Percentiles rank a stretch among this genome's conserved stretches.
Conservation (phyloP, 1,284 basidiomycete genomes). For the Ceraceosorus guamensis region DNA sequence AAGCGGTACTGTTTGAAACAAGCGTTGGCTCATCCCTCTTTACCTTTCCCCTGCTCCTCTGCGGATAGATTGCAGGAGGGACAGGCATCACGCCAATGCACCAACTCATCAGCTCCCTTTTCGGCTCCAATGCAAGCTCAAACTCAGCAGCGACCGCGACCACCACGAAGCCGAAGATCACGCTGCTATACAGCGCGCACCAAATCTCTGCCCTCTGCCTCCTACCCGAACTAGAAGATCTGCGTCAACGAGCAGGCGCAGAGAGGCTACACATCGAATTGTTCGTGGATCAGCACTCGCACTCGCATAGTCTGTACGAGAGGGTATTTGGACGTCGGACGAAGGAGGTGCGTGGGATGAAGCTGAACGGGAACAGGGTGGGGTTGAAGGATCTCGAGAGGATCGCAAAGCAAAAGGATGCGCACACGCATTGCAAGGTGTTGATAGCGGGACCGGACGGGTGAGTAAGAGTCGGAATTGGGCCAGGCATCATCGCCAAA, state of each 20-base stretch:
- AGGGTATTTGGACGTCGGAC: not conserved
- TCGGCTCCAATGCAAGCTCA: conserved; percentile 8
- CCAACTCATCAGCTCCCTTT: conserved; percentile 23
- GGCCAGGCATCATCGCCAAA: too few species aligned
- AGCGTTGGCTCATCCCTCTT: conserved; percentile 5
- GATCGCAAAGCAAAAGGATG: not conserved
- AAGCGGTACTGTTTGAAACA: not conserved
- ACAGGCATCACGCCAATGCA: conserved; percentile 32
- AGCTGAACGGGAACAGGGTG: not conserved
- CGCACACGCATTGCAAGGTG: too few species aligned
- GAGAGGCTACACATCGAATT: conserved; percentile 15
- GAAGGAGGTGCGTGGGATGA: conserved; percentile 2
- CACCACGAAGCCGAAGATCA: conserved; percentile 10
- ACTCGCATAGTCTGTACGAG: conserved; percentile 1
- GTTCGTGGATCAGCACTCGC: conserved; percentile 13
- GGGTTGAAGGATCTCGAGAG: not conserved
- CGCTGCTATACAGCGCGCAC: conserved; percentile 19
- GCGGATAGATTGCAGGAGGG: conserved; percentile 25
- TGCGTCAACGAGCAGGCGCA: conserved; percentile 6
- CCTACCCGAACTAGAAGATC: conserved; percentile 17
- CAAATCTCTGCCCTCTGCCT: conserved; percentile 14
- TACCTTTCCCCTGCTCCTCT: not conserved
- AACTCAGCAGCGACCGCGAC: not conserved
- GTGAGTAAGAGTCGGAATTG: not conserved
- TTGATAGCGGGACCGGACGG: conserved; percentile 27